Conservation (phyloP, 2,329 filamentous ascomycete genomes). For the Leptographium wingfieldii region DNA sequence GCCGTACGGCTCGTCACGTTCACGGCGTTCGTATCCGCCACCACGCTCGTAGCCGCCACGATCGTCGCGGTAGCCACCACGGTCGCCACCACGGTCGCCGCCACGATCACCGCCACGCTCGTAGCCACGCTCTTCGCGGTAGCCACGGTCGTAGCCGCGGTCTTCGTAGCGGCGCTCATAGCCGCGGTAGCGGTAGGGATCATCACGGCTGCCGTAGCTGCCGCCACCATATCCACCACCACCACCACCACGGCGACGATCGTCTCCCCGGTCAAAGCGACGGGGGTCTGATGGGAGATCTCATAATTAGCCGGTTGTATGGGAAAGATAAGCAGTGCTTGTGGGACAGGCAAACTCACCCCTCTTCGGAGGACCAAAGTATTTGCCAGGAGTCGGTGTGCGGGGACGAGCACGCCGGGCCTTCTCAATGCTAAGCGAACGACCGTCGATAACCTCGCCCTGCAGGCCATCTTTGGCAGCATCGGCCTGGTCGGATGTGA, state of each 20-base stretch:
- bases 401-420: slow-evolving; percentile 88
- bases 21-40: slow-evolving; percentile 36
- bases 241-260: slow-evolving; percentile 44
- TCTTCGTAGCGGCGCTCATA: slow-evolving; percentile 19
- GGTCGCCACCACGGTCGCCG: slow-evolving; percentile 38
- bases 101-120: slow-evolving; percentile 29
- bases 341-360: slow-evolving; percentile 48
- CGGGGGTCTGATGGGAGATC: slow-evolving; percentile 14
- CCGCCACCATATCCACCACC: slow-evolving; percentile 40
- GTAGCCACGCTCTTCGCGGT: slow-evolving; percentile 30
- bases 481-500: slow-evolving; percentile 86
- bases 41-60: slow-evolving; percentile 41
- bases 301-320: too few species aligned
- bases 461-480: slow-evolving; percentile 93
- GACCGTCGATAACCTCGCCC: slow-evolving; percentile 87
- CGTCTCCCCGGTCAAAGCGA: slow-evolving; percentile 48
- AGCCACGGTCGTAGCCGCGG: slow-evolving; percentile 26
- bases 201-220: slow-evolving; percentile 30
- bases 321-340: neutral
- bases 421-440: slow-evolving; percentile 97
- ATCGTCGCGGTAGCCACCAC: slow-evolving; percentile 36
- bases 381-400: slow-evolving; percentile 95
- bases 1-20: slow-evolving; percentile 26
- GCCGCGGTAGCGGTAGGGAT: slow-evolving; percentile 22
- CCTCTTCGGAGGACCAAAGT: slow-evolving; percentile 96